Evolutionary conservation across 1,139 yeast species (phyloP), one percentile per base, ranked within the genome.

Genomic region (Schwanniomyces etchellsii): DNA sequence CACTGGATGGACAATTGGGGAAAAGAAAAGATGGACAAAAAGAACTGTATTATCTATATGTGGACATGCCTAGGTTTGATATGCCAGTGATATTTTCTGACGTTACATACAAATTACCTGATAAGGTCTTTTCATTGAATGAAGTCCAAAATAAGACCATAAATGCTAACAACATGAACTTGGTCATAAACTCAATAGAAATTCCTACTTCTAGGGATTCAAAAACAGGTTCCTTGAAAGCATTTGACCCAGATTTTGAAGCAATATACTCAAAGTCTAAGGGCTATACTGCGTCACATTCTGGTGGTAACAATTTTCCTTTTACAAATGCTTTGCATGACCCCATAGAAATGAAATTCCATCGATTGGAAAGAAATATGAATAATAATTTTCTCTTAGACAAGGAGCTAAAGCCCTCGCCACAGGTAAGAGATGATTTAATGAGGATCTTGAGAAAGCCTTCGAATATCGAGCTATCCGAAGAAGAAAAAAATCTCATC

Each of bases 321-420:
- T 4, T 23, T n/a, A 28, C 10, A 12, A 24, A 10, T 37, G 15
- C 7, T 10, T n/a, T 53, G 30, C 44, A 60, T 27, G 94, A 88
- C 45, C 96, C 96, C 1, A 80, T 91, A 13, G 98, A 91, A 49
- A 71, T 78, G 38, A 93, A 91, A 50, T 86, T 82, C 49, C 77
- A 95, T 41, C 77, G 81, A 38, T 57, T 91, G 30, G 94, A 88
- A 41, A 79, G 97, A 54, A 64, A 64, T 33, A 76, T 84, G 30
- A 85, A 83, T 47, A 81, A 84, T 44, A 75, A 81, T 34, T 74
- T 88, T 1, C 71, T 83, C 17, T 56, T 85, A 21, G 97, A 89
- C 50, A 80, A 77, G 43, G 96, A 88, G 36, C 64, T 85, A 32
- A 88, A 89, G 46, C 98, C 98, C 1, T 81, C 93, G 13, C 83